A percentile compares a stretch with the other conserved stretches of the same genome.
phyloP scores from a whole-genome alignment of 345 rosid genomes.

The Ceriops decandra region DNA sequence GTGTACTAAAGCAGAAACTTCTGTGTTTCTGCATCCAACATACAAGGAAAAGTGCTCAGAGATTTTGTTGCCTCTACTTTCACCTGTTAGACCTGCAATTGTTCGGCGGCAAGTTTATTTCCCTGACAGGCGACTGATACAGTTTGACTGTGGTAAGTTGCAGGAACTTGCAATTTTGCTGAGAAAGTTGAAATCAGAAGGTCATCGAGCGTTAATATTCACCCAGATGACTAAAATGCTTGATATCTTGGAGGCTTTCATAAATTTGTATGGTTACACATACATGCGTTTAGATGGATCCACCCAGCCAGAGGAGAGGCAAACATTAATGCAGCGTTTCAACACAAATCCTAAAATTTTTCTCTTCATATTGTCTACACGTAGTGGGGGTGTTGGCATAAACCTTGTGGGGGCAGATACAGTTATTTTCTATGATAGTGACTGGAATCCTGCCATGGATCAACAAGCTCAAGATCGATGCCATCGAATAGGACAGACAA shows the following conservation, averaged over 20 bases:
- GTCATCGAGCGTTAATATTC: slow-evolving; percentile 95
- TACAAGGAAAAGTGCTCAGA: slow-evolving; percentile 63
- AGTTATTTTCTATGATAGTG: slow-evolving; percentile 97
- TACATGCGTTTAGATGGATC: slow-evolving; percentile 99
- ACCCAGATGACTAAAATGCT: slow-evolving; percentile 99
- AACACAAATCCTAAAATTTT: slow-evolving; percentile 96
- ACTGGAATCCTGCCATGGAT: slow-evolving; percentile 99
- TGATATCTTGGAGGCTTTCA: slow-evolving; percentile 94
- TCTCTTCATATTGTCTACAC: slow-evolving; percentile 95
- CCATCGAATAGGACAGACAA: slow-evolving; percentile 99
- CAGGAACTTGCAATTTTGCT: slow-evolving; percentile 91
- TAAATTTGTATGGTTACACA: slow-evolving; percentile 90
- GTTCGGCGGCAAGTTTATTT: slow-evolving; percentile 94
- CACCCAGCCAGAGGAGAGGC: slow-evolving; percentile 98
- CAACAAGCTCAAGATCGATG: slow-evolving; percentile 99
- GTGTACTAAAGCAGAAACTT: slow-evolving; percentile 64
- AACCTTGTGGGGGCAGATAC: slow-evolving; percentile 99
- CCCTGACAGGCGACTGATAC: slow-evolving; percentile 96
- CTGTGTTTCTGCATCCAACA: slow-evolving; percentile 58
- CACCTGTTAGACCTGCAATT: slow-evolving; percentile 91
- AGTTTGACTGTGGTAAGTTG: slow-evolving; percentile 98
- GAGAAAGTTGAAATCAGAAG: slow-evolving; percentile 84
- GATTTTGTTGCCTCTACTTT: slow-evolving; percentile 64
- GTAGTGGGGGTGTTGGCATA: slow-evolving; percentile 99
- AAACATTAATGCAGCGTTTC: slow-evolving; percentile 98